Conservation (phyloP, 345 rosid genomes). For the Cardamine occulta region DNA sequence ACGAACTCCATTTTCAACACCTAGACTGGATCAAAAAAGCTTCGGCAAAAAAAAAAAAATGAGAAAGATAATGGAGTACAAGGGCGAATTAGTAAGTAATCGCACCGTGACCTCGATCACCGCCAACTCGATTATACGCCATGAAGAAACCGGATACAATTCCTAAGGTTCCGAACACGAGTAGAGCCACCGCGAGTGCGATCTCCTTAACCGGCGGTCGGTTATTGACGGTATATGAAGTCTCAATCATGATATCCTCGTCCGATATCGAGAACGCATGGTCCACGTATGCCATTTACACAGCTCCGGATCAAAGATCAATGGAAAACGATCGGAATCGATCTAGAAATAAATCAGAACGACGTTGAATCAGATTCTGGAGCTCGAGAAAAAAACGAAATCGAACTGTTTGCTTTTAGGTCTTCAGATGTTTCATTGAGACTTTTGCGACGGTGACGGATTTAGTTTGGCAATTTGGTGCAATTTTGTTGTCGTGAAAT, state of each 20-base stretch:
- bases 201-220: conserved; percentile 95
- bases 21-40: background rate
- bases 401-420: conserved; percentile 28
- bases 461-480: conserved; percentile 27
- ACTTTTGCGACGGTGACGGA: conserved; percentile 25
- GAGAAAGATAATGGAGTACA: background rate
- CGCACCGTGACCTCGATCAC: conserved; percentile 87
- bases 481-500: conserved; percentile 32
- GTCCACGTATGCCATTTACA: conserved; percentile 89
- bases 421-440: background rate
- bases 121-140: conserved; percentile 81
- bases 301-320: conserved; percentile 30
- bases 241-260: conserved; percentile 86
- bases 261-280: conserved; percentile 95
- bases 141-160: conserved; percentile 72
- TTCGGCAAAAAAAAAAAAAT: background rate
- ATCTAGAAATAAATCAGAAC: conserved; percentile 13
- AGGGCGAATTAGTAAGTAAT: background rate
- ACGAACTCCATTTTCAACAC: background rate
- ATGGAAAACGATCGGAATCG: background rate
- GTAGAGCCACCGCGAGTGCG: conserved; percentile 84
- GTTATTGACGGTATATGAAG: conserved; percentile 63
- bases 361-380: conserved; percentile 3
- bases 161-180: conserved; percentile 77
- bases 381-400: conserved; percentile 16